Evolutionary conservation across 768 basidiomycete genomes (phyloP), one percentile per base, ranked within the genome.

Genomic region (Mycena vulgaris): DNA sequence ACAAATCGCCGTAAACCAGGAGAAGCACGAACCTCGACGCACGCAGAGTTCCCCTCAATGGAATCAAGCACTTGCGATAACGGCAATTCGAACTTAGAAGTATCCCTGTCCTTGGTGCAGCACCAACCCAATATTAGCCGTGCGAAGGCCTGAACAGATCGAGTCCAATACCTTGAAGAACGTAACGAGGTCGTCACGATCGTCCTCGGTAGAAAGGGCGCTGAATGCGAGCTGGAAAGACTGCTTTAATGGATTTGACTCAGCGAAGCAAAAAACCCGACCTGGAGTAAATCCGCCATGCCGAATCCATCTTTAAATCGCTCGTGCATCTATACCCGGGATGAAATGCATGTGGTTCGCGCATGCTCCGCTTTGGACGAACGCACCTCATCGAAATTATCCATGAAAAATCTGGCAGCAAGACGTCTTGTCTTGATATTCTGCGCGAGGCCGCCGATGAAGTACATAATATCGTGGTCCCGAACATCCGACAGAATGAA

Each of bases 391-490:
- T 72, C 75, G 74, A 86, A 90, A 74, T 89, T 83, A n/a, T 83
- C 78, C 80, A 84, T 81, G 77, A 90, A 86, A 77, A 86, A 89
- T 40, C 81, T 70, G 11, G 80, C 83, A n/a, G 85, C 77, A 57
- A 79, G 75, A 48, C 87, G 80, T 39, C 86, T 78, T 3, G 85
- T 82, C 42, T 73, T 57, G n/a, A 78, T 71, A 80, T 92, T 92
- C 47, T 66, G 74, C 25, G 82, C 75, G 8, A 89, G 78, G 13
- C 83, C 85, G 28, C 69, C 69, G 72, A 88, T 79, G 77, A 88
- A 88, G 73, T 82, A 82, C n/a, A 81, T 60, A 40, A 88, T 70
- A 72, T 89, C 86, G 71, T 87, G 80, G 45, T 78, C 81, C 64
- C 83, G 80, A 5, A 77, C 80, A 37, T 79, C 75, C 2, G 33